Percentiles rank a stretch among this genome's conserved stretches.
Conservation (phyloP, 2,329 filamentous ascomycete genomes). For the Colletotrichum ledebouriae region DNA sequence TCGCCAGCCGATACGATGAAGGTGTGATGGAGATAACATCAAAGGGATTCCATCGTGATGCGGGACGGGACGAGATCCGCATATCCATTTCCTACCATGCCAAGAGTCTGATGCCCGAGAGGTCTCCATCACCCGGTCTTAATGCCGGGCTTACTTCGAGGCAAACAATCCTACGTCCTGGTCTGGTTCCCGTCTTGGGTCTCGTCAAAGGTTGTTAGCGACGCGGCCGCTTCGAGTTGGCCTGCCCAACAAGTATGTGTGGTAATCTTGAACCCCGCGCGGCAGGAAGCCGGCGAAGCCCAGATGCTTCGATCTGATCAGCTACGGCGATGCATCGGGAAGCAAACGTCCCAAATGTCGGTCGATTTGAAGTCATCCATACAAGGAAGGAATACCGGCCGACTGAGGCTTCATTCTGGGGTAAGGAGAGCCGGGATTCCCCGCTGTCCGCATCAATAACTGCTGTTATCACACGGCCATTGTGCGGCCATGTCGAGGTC, state of each 20-base stretch:
- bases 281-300: neutral
- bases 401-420: neutral
- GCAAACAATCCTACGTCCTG: neutral
- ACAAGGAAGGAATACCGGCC: too few relatives aligned
- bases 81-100: slow-evolving; percentile 10
- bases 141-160: neutral
- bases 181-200: neutral
- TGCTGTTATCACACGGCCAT: neutral
- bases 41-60: neutral
- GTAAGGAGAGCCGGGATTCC: neutral
- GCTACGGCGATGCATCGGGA: neutral
- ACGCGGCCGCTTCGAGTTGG: neutral
- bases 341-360: neutral
- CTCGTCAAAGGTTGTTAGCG: neutral
- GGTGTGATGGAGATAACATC: neutral
- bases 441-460: neutral
- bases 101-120: neutral
- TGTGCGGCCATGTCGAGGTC: slow-evolving; percentile 1
- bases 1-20: neutral
- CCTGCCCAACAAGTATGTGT: neutral
- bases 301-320: slow-evolving; percentile 27
- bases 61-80: slow-evolving; percentile 12
- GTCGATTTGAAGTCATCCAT: neutral
- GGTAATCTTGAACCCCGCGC: slow-evolving; percentile 4
- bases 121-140: slow-evolving; percentile 3